These are phyloP conservation scores for Verticillium nonalfalfae DNA, from an alignment of 2,329 filamentous ascomycete species.

Conservation along the genomic window DNA sequence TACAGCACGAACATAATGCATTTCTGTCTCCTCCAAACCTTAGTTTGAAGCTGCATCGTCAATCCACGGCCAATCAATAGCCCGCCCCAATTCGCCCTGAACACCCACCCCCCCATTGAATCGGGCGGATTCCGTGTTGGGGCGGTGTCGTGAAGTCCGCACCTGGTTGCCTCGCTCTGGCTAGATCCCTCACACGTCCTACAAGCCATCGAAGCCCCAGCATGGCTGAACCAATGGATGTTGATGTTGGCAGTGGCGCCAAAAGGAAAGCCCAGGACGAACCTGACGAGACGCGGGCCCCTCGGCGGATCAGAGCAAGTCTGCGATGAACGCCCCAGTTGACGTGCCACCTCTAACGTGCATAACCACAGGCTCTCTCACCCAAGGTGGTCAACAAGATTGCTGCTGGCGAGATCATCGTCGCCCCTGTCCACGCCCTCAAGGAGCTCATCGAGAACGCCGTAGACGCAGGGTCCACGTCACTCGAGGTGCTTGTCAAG, in stretches of 20 bases:
- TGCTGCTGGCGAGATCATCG: slow-evolving; percentile 95
- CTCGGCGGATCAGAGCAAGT: slow-evolving; percentile 44
- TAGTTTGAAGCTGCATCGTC: too few relatives aligned
- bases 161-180: not conserved
- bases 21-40: too few relatives aligned
- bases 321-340: not conserved
- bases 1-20: too few relatives aligned
- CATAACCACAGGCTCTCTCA: slow-evolving; percentile 65
- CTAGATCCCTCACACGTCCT: not conserved
- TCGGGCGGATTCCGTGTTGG: too few relatives aligned
- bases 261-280: slow-evolving; percentile 43
- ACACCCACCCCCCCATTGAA: too few relatives aligned
- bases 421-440: slow-evolving; percentile 89
- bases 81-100: too few relatives aligned
- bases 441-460: slow-evolving; percentile 97
- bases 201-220: not conserved
- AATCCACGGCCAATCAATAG: too few relatives aligned
- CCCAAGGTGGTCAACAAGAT: slow-evolving; percentile 97
- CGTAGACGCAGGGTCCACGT: slow-evolving; percentile 92
- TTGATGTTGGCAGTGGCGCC: slow-evolving; percentile 33
- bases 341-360: slow-evolving; percentile 2
- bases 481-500: slow-evolving; percentile 85
- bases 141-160: not conserved
- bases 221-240: slow-evolving; percentile 33
- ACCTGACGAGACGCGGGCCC: slow-evolving; percentile 28